Conservation (phyloP, 179 eudicot species). For the Spergularia azorica region DNA sequence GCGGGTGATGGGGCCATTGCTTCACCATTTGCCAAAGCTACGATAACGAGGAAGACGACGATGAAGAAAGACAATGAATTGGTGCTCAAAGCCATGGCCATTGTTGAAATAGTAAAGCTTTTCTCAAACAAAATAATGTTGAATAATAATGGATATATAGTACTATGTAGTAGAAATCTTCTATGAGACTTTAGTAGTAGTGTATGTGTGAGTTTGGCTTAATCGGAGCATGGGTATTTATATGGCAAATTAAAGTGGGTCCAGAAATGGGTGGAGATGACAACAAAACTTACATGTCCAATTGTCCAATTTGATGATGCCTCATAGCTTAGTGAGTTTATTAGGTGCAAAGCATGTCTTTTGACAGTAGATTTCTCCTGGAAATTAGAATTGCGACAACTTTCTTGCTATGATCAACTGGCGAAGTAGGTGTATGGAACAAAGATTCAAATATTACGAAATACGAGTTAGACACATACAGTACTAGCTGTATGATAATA, state of each 20-base stretch:
- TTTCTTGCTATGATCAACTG: no score
- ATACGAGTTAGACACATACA: no score
- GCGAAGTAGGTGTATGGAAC: background rate
- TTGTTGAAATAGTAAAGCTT: background rate
- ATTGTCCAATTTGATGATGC: background rate
- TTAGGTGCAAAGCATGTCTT: constrained; percentile 10
- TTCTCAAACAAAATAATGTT: no score
- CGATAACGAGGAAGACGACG: background rate
- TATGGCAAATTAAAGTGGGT: no score
- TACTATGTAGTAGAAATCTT: no score
- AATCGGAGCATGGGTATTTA: no score
- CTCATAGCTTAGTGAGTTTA: constrained; percentile 4
- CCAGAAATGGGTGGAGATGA: background rate
- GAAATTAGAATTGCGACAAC: no score
- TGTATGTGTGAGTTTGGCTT: no score
- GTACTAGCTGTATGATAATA: no score
- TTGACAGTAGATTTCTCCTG: background rate
- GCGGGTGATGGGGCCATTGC: constrained; percentile 28
- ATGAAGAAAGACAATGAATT: background rate
- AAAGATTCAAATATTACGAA: no score
- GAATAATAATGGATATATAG: no score
- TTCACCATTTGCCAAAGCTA: constrained; percentile 13
- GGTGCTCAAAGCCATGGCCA: constrained; percentile 12
- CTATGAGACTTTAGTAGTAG: no score
- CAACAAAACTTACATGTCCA: background rate